phyloP scores from a whole-genome alignment of 495 filamentous ascomycete genomes.

The Durotheca rogersii region DNA sequence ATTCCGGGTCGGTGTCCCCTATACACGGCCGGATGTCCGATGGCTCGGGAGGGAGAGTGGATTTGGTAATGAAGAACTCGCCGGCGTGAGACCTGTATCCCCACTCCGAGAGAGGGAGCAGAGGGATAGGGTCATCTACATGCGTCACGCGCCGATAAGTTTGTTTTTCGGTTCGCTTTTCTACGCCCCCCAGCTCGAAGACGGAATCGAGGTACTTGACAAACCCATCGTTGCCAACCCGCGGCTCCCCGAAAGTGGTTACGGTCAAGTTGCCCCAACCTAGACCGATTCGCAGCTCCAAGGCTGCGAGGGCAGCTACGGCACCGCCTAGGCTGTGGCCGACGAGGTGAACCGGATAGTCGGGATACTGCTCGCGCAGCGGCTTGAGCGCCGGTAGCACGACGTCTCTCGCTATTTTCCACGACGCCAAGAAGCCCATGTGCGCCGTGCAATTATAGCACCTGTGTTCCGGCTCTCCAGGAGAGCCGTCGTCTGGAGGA shows the following conservation, averaged over 20 bases:
- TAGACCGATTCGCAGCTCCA: constrained; percentile 58
- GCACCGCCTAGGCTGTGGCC: constrained; percentile 94
- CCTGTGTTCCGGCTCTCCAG: constrained; percentile 35
- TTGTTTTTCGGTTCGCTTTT: constrained; percentile 28
- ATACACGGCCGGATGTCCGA: constrained; percentile 69
- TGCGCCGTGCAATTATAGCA: constrained; percentile 91
- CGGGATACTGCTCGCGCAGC: constrained; percentile 59
- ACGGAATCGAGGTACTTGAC: constrained; percentile 64
- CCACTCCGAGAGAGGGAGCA: constrained; percentile 83
- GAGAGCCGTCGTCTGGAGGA: constrained; percentile 46
- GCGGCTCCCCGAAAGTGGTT: constrained; percentile 92
- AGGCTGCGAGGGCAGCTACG: constrained; percentile 79
- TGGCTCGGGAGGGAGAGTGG: constrained; percentile 61
- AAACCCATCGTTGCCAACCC: constrained; percentile 74
- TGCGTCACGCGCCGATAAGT: constrained; percentile 83
- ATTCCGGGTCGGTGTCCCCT: constrained; percentile 68
- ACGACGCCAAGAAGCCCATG: constrained; percentile 81
- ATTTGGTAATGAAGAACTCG: constrained; percentile 80
- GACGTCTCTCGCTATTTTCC: constrained; percentile 66
- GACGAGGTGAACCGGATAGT: constrained; percentile 72
- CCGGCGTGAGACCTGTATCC: constrained; percentile 81
- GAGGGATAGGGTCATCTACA: constrained; percentile 80
- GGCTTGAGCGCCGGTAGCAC: constrained; percentile 61
- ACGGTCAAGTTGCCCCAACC: constrained; percentile 66
- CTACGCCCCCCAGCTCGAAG: constrained; percentile 54